A percentile compares a stretch with the other conserved stretches of the same genome.
Conservation (phyloP, 768 basidiomycete species). For the Rhizopogon vesiculosus region DNA sequence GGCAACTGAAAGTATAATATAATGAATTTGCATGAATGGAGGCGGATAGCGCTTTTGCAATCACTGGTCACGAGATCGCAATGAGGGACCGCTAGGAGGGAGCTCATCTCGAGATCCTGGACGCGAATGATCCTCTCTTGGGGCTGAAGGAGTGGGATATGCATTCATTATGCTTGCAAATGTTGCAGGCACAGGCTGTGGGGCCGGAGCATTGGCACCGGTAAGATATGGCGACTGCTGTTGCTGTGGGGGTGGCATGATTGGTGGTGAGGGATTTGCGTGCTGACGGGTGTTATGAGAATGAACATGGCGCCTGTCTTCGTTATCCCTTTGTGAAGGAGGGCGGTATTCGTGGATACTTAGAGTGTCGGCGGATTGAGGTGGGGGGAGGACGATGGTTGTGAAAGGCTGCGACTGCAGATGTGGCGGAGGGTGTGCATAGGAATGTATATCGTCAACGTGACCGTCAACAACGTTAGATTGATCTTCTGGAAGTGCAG, state of each 20-base stretch:
- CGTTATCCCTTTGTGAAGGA: slow-evolving; percentile 15
- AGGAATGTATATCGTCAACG: slow-evolving; percentile 19
- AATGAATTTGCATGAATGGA: background rate
- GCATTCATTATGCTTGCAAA: slow-evolving; percentile 72
- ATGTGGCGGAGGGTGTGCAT: slow-evolving; percentile 15
- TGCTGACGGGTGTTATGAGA: slow-evolving; percentile 9
- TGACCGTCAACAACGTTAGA: slow-evolving; percentile 13
- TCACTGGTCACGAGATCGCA: background rate
- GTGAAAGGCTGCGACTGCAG: slow-evolving; percentile 21
- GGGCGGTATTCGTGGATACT: slow-evolving; percentile 29
- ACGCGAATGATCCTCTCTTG: slow-evolving; percentile 22
- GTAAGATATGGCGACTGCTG: slow-evolving; percentile 17
- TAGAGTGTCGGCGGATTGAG: slow-evolving; percentile 19
- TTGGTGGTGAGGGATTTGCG: slow-evolving; percentile 18
- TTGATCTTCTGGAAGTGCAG: slow-evolving; percentile 74
- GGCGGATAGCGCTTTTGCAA: background rate
- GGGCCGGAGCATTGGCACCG: slow-evolving; percentile 8
- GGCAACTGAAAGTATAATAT: background rate
- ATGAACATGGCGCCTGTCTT: slow-evolving; percentile 16
- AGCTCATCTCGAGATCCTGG: slow-evolving; percentile 22
- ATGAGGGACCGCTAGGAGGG: background rate
- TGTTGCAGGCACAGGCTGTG: slow-evolving; percentile 41
- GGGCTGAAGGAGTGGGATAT: slow-evolving; percentile 39
- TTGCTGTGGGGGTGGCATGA: slow-evolving; percentile 17
- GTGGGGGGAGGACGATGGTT: slow-evolving; percentile 28